Evolutionary conservation across 768 basidiomycete genomes (phyloP), one percentile per base, ranked within the genome.

Genomic region (Kwoniella bestiolae): DNA sequence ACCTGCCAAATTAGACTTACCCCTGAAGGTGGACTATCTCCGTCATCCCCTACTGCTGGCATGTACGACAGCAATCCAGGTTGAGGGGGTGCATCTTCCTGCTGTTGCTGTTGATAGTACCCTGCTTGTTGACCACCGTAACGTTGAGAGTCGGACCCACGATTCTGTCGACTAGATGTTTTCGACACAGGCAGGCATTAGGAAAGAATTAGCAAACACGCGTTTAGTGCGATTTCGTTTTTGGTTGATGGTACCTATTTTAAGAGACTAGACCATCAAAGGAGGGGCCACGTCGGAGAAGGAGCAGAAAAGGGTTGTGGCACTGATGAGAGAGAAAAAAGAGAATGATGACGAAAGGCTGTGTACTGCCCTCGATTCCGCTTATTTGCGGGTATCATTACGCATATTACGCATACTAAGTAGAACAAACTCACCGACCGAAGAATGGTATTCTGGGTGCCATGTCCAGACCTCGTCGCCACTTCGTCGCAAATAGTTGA

Each of bases 1-100:
- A 28, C 14, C 21, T 6, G 7, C 21, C 21, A 38, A 6, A 35
- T 21, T 21, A 25, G 11, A 59, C 57, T 41, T 29, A 59, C 57
- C 45, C 47, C 49, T 52, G 32, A 41, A 50, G 60, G 58, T 49
- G 58, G 58, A 50, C 58, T 61, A 52, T 61, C 50, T 14, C 34
- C 50, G 2, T 51, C 35, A 28, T 61, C 60, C 8, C 50, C 60
- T 25, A 61, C 6, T 9, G 46, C 23, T 25, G 60, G 49, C 47
- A 61, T 51, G 34, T 61, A 61, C 23, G 60, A 52, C 38, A 61
- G 32, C 14, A 61, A 23, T 0, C 60, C 60, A 28, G 60, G 60
- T 25, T 60, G 46, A 35, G 31, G 46, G 12, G 46, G 46, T 35
- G 46, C n/a, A 12, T 28, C 44, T 31, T 47, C 35, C 16, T 50